Evolutionary conservation across 108 stramenopile species (phyloP).

Genomic region (Fistulifera solaris): DNA sequence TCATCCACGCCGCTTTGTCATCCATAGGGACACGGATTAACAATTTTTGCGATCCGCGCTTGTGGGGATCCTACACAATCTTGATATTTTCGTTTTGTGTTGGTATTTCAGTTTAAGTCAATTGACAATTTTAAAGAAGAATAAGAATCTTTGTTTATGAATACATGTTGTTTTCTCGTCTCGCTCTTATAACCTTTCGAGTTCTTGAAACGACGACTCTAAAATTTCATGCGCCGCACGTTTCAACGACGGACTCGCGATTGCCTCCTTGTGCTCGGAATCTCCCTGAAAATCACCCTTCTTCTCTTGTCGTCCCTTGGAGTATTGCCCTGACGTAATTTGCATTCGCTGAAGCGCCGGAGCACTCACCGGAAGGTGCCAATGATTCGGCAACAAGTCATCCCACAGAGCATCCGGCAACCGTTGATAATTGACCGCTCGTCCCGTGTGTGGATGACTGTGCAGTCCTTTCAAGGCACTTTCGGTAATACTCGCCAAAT

Average conservation of each 20-base stretch:
- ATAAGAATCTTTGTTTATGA: neutral
- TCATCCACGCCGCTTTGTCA: constrained; percentile 2
- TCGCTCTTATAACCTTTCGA: constrained; percentile 20
- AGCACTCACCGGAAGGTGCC: constrained; percentile 34
- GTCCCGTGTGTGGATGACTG: constrained; percentile 32
- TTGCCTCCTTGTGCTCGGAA: constrained; percentile 47
- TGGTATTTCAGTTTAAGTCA: neutral
- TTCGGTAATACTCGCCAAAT: constrained; percentile 70
- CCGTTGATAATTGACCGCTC: constrained; percentile 52
- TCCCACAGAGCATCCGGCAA: constrained; percentile 40
- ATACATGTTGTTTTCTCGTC: constrained; percentile 11
- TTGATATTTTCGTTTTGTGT: neutral
- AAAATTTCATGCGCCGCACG: constrained; percentile 51
- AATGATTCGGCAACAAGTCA: constrained; percentile 30
- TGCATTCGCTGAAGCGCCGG: constrained; percentile 36
- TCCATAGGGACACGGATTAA: neutral
- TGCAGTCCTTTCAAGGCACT: constrained; percentile 40
- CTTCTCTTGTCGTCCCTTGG: constrained; percentile 56
- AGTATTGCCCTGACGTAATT: constrained; percentile 48
- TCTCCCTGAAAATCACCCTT: constrained; percentile 48
- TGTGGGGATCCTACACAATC: no score
- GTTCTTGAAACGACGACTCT: constrained; percentile 31
- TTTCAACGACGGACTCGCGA: constrained; percentile 40
- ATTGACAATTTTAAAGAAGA: neutral
- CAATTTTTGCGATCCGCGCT: no score